Evolutionary conservation across 2,329 filamentous ascomycete genomes (phyloP).

Genomic region (Pseudogymnoascus sp.): DNA sequence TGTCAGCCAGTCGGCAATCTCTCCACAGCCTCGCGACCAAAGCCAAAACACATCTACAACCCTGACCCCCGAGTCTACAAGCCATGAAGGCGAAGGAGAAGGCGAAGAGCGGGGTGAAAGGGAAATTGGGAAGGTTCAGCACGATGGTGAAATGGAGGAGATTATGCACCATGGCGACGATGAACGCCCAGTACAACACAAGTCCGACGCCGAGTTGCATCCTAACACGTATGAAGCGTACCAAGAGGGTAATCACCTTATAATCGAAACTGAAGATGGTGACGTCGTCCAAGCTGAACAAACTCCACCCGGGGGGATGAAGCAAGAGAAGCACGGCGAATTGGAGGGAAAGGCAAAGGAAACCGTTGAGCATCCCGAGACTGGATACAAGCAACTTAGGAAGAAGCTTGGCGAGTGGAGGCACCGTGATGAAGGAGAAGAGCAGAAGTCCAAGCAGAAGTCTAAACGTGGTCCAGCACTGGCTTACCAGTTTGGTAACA

Average conservation of each 20-base stretch:
- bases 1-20: conserved; percentile 82
- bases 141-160: conserved; percentile 30
- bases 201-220: conserved; percentile 26
- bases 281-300: conserved; percentile 67
- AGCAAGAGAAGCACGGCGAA: conserved; percentile 16
- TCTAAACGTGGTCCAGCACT: conserved; percentile 62
- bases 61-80: conserved; percentile 25
- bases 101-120: conserved; percentile 21
- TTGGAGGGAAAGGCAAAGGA: conserved; percentile 26
- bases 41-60: conserved; percentile 25
- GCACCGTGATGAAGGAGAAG: conserved; percentile 34
- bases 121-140: conserved; percentile 26
- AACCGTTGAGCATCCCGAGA: conserved; percentile 22
- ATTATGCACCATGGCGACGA: conserved; percentile 28
- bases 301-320: conserved; percentile 28
- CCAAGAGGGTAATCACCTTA: conserved; percentile 67
- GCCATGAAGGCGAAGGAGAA: conserved; percentile 27
- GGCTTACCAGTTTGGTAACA: conserved; percentile 80
- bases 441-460: conserved; percentile 26
- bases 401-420: conserved; percentile 23
- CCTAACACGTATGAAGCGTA: conserved; percentile 54
- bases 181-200: conserved; percentile 27
- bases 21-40: conserved; percentile 42
- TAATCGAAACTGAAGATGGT: conserved; percentile 79
- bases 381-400: conserved; percentile 13